phyloP scores from a whole-genome alignment of 2,329 filamentous ascomycete species.

The Corniculantispora saksenae region DNA sequence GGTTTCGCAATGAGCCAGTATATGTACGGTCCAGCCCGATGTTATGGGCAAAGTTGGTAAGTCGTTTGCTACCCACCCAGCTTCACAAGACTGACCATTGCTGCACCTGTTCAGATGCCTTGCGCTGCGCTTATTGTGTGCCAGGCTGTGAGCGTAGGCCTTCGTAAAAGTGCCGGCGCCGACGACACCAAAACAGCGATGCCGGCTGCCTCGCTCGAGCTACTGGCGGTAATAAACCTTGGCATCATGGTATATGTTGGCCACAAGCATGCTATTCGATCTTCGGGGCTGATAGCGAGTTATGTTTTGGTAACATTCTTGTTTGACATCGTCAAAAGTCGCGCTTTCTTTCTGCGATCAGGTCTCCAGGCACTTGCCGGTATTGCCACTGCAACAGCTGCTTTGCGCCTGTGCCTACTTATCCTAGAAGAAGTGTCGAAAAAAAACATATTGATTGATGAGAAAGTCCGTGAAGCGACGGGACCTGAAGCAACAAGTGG shows the following conservation, averaged over 20 bases:
- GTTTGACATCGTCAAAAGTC: constrained; percentile 33
- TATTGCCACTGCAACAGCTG: constrained; percentile 29
- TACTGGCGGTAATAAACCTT: not conserved
- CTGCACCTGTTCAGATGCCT: not conserved
- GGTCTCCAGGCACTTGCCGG: constrained; percentile 26
- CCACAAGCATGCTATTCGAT: constrained; percentile 33
- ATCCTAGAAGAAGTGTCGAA: constrained; percentile 36
- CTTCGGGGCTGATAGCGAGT: constrained; percentile 32
- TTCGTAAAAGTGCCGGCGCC: not conserved
- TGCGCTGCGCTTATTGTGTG: not conserved
- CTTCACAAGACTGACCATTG: not conserved
- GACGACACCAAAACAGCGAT: not conserved
- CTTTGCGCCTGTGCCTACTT: constrained; percentile 30
- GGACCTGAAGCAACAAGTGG: not conserved
- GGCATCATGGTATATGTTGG: constrained; percentile 23
- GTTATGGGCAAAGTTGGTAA: constrained; percentile 2
- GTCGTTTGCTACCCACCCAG: not conserved
- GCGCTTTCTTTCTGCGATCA: constrained; percentile 35
- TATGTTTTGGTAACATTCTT: constrained; percentile 35
- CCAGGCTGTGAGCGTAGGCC: not conserved
- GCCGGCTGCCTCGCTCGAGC: not conserved
- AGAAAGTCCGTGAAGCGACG: not conserved
- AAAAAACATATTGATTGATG: not conserved
- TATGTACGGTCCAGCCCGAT: not conserved
- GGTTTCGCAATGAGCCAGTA: not conserved